phyloP scores from a whole-genome alignment of 1,284 basidiomycete genomes.

The Cutaneotrichosporon spelunceum region DNA sequence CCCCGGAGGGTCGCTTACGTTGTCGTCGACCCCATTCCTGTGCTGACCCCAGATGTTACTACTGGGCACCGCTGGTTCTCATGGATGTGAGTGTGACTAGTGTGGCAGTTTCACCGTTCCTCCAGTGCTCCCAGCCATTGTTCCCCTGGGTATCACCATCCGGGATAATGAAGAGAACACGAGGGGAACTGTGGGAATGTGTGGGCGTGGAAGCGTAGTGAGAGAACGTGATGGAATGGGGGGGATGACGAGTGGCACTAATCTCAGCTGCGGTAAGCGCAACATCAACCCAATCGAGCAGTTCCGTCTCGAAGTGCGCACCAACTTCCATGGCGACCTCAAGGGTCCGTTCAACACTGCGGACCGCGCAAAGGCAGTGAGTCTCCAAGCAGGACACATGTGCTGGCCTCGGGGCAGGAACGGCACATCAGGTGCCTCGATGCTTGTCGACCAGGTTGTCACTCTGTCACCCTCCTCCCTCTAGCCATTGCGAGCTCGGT shows the following conservation, averaged over 20 bases:
- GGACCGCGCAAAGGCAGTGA: slow-evolving; percentile 65
- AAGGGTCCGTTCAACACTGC: slow-evolving; percentile 80
- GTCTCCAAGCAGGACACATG: slow-evolving; percentile 11
- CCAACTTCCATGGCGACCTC: slow-evolving; percentile 72
- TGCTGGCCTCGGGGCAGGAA: neutral
- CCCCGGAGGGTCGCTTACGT: neutral
- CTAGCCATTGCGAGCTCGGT: neutral
- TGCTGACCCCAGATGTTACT: slow-evolving; percentile 59
- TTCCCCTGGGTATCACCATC: neutral
- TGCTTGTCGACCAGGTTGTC: neutral
- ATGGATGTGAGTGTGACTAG: slow-evolving; percentile 56
- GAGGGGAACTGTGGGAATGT: neutral
- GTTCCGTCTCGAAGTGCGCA: slow-evolving; percentile 70
- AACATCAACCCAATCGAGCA: slow-evolving; percentile 66
- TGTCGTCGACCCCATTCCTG: neutral
- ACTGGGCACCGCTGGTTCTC: slow-evolving; percentile 81
- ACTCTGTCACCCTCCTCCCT: neutral
- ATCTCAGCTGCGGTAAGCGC: slow-evolving; percentile 58
- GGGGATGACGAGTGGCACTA: neutral
- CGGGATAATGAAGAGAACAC: neutral
- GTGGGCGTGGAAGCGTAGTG: too few species aligned
- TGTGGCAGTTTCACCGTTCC: slow-evolving; percentile 5
- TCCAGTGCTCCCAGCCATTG: neutral
- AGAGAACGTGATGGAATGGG: too few species aligned
- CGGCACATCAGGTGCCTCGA: neutral